Base-by-base conservation (phyloP, 2,329 filamentous ascomycete genomes). In the Pseudogymnoascus sp. region DNA sequence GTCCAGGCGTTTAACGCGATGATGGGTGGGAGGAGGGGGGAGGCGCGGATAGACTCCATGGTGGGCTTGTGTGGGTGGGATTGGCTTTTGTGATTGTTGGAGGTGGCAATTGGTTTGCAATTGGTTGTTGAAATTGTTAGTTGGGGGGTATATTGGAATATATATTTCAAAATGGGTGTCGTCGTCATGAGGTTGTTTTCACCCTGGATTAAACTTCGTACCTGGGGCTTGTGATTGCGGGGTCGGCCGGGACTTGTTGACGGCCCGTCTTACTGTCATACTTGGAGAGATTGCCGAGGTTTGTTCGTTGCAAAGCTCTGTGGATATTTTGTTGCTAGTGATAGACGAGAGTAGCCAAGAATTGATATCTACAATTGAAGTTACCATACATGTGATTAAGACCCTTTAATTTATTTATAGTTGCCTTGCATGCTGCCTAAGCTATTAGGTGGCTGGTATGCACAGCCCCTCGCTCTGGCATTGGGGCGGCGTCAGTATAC, bases 1-100 rank as follows among this genome's bases (percentile, higher is more conserved):
- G 75, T 76, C 76, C 76, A 78, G 61, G 66, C 67, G 58, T 70
- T 72, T 40, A 76, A 72, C 63, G 69, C 72, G 42, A 74, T 65
- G 33, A 73, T 62, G 40, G 71, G 71, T 8, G 63, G 67, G 18
- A 73, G 66, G 35, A 73, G 58, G 58, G 58, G 58, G 4, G 48
- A 55, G 48, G 29, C 48, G 29, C 48, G 48, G 27, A 55, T 55
- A 15, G 48, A 18, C 48, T 55, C 48, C 48, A 55, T 55, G 29
- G 48, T 55, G 45, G 15, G 27, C 8, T 3, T 4, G 45, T 6
- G 27, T 52, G n/a, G 27, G 27, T 12, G 45, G 27, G 27, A 52
- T 31, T 52, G 45, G n/a, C 4, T 52, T 5, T 29, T 9, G 42
- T 15, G 42, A 13, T 15, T 27, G 6, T 29, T 29, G 21, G 42